Evolutionary conservation across 1,284 basidiomycete genomes (phyloP), one percentile per base, ranked within the genome.

Genomic region (Sporisorium reilianum): DNA sequence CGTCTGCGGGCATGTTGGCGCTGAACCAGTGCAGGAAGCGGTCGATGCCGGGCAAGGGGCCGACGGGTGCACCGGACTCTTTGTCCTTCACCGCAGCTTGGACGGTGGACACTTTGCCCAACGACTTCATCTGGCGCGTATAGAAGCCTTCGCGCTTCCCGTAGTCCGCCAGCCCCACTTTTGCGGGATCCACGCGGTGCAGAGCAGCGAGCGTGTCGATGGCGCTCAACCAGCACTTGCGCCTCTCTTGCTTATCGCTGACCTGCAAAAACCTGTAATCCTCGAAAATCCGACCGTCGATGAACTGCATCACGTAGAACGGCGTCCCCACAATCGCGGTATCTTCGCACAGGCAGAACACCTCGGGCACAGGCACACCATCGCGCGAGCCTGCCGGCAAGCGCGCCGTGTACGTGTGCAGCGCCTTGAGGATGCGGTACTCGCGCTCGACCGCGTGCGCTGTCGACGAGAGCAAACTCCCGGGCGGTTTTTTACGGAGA

Each of bases 371-470:
- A 0, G 95, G 96, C 8, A 97, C 90, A 28, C 87, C 25, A 28
- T 80, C 87, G 3, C 9, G 23, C 0, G 46, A 45, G 0, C 26
- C 53, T 2, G 14, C 28, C 0, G 69, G 72, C 4, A 80, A 36
- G 0, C 23, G 11, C 1, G 26, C 12, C 3, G 75, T 82, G 50
- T 78, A 75, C 23, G 46, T 38, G 26, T 54, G 41, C 7, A 82
- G 86, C 1, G 93, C 92, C 32, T 87, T 85, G 20, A 97, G 88
- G 75, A 97, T 90, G 28, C 88, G 88, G 86, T 91, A 97, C 87
- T 97, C 95, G 46, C 95, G 90, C 83, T 97, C 95, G 50, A 98
- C 90, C 81, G 95, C 93, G 84, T 98, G 95, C 0, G 95, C 95
- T 1, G 95, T 97, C 54, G 90, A 88, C 1, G 92, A 93, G 16